Conservation (phyloP, 1,284 basidiomycete species). For the Cutaneotrichosporon sp. region DNA sequence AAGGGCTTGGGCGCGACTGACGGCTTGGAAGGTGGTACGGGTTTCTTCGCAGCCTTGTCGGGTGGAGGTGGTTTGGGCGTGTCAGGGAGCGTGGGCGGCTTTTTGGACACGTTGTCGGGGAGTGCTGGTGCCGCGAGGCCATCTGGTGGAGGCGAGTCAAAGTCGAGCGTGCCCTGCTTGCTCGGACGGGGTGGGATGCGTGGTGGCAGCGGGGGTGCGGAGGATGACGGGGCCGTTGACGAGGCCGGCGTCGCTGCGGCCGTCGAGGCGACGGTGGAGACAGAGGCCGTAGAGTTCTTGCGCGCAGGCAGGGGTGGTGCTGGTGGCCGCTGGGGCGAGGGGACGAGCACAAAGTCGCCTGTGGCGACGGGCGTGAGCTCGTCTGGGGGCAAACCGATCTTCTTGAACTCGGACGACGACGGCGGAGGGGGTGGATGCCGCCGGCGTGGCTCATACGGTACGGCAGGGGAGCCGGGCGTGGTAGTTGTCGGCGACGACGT, state of each 20-base stretch:
- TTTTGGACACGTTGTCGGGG: slow-evolving; percentile 2
- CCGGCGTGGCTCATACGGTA: slow-evolving; percentile 12
- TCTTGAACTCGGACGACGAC: slow-evolving; percentile 11
- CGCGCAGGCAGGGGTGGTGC: slow-evolving; percentile 5
- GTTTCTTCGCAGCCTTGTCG: background rate
- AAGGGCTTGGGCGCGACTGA: background rate
- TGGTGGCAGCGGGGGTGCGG: background rate
- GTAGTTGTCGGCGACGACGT: background rate
- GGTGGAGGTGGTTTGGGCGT: background rate
- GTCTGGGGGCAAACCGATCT: slow-evolving; percentile 11
- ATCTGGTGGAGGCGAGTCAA: slow-evolving; percentile 8
- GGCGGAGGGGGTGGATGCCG: slow-evolving; percentile 10
- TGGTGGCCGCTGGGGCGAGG: slow-evolving; percentile 12
- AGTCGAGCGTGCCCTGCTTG: slow-evolving; percentile 11
- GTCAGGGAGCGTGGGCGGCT: background rate
- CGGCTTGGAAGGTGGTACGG: background rate
- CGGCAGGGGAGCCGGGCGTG: background rate
- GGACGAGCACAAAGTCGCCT: slow-evolving; percentile 39
- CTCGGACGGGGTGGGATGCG: background rate
- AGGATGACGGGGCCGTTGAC: background rate
- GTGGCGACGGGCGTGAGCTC: slow-evolving; percentile 33
- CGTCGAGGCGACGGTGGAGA: background rate
- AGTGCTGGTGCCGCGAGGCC: slow-evolving; percentile 6
- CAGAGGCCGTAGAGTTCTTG: background rate
- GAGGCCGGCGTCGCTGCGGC: background rate